Evolutionary conservation across 2,329 filamentous ascomycete species (phyloP).

Genomic region (Ramularia collo-cygni): DNA sequence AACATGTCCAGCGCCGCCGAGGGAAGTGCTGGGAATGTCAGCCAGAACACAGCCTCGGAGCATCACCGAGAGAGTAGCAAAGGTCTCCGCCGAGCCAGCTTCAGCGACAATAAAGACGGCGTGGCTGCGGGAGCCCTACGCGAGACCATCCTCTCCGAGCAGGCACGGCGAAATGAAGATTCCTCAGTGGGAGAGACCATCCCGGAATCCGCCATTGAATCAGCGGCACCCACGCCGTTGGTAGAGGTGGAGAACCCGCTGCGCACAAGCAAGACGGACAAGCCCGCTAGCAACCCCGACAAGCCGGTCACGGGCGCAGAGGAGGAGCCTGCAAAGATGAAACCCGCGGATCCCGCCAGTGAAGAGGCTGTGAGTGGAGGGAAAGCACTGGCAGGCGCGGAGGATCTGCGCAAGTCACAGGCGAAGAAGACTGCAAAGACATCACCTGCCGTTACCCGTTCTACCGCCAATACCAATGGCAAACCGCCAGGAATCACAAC

Average conservation of each 20-base stretch:
- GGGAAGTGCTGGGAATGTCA: conserved; percentile 4
- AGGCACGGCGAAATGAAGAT: conserved; percentile 33
- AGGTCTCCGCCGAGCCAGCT: conserved; percentile 30
- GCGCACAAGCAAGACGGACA: conserved; percentile 15
- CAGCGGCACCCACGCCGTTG: conserved; percentile 29
- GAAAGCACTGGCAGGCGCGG: conserved; percentile 31
- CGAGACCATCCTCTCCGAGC: conserved; percentile 36
- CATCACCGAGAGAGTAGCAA: conserved; percentile 20
- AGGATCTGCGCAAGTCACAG: conserved; percentile 22
- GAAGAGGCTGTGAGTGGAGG: conserved; percentile 33
- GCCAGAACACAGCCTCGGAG: conserved; percentile 11
- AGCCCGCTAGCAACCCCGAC: conserved; percentile 36
- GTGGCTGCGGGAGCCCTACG: conserved; percentile 32
- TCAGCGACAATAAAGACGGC: conserved; percentile 33
- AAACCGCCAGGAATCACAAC: conserved; percentile 14
- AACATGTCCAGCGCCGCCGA: conserved; percentile 15
- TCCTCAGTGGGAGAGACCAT: conserved; percentile 32
- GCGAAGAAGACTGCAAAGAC: conserved; percentile 4
- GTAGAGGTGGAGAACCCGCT: conserved; percentile 19
- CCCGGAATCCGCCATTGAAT: conserved; percentile 38
- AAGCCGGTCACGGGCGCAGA: conserved; percentile 38
- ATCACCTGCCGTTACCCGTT: conserved; percentile 14
- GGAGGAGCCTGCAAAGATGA: conserved; percentile 35
- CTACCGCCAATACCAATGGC: conserved; percentile 8
- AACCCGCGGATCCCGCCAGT: conserved; percentile 35